These are phyloP conservation scores for Trifolium fragiferum DNA, from an alignment of 306 rosid genomes.

Conservation along the genomic window DNA sequence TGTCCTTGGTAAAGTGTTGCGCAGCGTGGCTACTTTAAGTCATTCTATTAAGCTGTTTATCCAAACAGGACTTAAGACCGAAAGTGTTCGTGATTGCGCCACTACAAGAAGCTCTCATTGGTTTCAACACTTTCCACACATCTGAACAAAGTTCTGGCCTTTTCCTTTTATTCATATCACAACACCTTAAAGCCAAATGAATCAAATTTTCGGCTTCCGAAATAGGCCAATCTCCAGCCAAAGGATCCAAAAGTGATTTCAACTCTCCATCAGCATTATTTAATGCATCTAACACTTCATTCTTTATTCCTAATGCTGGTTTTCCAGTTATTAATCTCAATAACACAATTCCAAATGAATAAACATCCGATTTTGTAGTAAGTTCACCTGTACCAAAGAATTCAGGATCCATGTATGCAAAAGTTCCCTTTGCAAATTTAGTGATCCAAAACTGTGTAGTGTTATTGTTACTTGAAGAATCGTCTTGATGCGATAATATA, in stretches of 20 bases:
- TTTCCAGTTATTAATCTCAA: constrained; percentile 72
- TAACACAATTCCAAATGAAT: constrained; percentile 86
- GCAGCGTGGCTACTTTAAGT: background rate
- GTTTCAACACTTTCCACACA: constrained; percentile 79
- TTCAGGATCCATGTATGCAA: constrained; percentile 83
- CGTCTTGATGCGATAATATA: constrained; percentile 46
- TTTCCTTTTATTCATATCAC: constrained; percentile 61
- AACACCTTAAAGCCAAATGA: constrained; percentile 80
- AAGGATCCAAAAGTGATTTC: constrained; percentile 71
- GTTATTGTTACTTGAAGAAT: constrained; percentile 41
- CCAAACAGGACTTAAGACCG: background rate
- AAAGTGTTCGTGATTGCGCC: background rate
- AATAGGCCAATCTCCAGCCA: constrained; percentile 95
- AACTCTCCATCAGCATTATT: constrained; percentile 54
- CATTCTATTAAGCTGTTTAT: background rate
- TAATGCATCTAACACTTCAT: constrained; percentile 64
- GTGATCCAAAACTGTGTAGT: constrained; percentile 60
- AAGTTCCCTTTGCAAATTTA: constrained; percentile 63
- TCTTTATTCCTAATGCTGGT: constrained; percentile 63
- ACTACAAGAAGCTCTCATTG: constrained; percentile 43
- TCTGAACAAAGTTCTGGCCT: constrained; percentile 75
- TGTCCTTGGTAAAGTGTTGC: background rate
- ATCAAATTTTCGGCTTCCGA: constrained; percentile 68
- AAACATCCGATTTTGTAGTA: constrained; percentile 80
- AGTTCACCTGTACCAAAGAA: constrained; percentile 73